These are phyloP conservation scores for Kodamaea sagamina DNA, from an alignment of 805 yeast species.

Conservation along the genomic window DNA sequence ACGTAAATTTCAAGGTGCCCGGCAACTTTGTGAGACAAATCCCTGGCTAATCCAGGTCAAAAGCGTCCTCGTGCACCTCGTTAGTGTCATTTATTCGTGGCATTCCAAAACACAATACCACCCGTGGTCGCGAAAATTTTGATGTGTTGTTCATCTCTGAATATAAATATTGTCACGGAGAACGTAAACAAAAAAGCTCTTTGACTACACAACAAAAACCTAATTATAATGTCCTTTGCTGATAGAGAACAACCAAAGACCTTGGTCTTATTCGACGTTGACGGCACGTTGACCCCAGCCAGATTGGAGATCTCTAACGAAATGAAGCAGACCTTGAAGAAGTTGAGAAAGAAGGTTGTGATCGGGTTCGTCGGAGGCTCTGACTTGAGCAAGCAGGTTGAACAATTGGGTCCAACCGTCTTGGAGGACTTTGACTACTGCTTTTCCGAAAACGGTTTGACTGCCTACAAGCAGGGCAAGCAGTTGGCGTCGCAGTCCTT, in stretches of 20 bases:
- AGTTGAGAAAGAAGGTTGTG: conserved; percentile 87
- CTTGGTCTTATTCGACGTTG: conserved; percentile 93
- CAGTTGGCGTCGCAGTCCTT: conserved; percentile 91
- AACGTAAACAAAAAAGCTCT: conserved; percentile 2
- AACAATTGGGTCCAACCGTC: conserved; percentile 85
- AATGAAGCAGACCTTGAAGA: conserved; percentile 67
- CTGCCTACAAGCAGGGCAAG: conserved; percentile 92
- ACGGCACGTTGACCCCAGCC: conserved; percentile 98
- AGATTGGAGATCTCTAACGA: conserved; percentile 78
- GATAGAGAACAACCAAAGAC: conserved; percentile 81
- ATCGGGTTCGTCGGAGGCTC: conserved; percentile 98
- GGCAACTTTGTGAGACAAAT: neutral
- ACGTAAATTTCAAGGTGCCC: too few species aligned
- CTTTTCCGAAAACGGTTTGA: conserved; percentile 96
- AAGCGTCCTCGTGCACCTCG: too few species aligned
- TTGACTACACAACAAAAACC: conserved; percentile 9
- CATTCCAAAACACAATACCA: too few species aligned
- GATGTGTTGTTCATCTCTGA: conserved; percentile 11
- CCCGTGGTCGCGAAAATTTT: conserved; percentile 6
- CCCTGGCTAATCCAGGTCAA: too few species aligned
- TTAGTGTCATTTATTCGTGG: too few species aligned
- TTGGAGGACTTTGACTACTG: conserved; percentile 88
- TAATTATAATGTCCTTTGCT: conserved; percentile 54
- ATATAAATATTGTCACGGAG: conserved; percentile 10
- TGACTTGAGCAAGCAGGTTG: conserved; percentile 90